Percentiles rank a stretch among this genome's conserved stretches.
Evolutionary conservation across 2,329 filamentous ascomycete species (phyloP).

Genomic region (Metarhizium album): DNA sequence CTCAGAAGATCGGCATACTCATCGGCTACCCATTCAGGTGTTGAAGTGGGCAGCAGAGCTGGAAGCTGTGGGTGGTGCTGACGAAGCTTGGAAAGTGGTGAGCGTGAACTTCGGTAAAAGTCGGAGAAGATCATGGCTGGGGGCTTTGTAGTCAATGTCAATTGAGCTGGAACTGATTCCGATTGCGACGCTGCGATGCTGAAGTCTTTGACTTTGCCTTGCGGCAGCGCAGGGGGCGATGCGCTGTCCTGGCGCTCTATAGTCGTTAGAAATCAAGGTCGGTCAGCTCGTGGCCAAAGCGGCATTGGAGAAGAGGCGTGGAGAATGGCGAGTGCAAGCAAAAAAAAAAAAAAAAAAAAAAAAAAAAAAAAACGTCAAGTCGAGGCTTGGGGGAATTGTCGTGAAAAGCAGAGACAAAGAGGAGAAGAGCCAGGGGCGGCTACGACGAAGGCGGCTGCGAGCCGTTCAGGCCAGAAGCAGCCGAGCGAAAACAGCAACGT

Average conservation of each 20-base stretch:
- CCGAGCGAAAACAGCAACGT: neutral
- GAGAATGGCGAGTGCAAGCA: neutral
- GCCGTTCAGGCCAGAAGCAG: neutral
- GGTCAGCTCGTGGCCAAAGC: neutral
- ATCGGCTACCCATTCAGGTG: conserved; percentile 30
- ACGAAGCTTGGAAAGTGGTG: conserved; percentile 41
- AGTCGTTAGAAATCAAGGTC: neutral
- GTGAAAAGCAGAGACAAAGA: neutral
- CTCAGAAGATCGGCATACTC: conserved; percentile 51
- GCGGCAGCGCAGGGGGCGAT: neutral
- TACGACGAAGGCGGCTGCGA: neutral
- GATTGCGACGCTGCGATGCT: neutral
- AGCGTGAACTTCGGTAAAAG: conserved; percentile 45
- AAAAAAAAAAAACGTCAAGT: neutral
- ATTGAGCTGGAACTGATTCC: neutral
- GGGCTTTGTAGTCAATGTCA: neutral
- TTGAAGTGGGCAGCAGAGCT: conserved; percentile 16
- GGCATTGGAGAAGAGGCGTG: neutral
- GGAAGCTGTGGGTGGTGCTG: conserved; percentile 23
- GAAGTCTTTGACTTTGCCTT: neutral
- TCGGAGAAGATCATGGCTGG: conserved; percentile 46
- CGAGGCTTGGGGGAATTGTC: neutral
- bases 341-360: neutral
- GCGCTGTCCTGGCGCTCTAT: neutral
- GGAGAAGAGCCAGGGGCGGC: neutral